These are phyloP conservation scores for Penicillium lividum DNA, from an alignment of 495 filamentous ascomycete species.

Conservation along the genomic window DNA sequence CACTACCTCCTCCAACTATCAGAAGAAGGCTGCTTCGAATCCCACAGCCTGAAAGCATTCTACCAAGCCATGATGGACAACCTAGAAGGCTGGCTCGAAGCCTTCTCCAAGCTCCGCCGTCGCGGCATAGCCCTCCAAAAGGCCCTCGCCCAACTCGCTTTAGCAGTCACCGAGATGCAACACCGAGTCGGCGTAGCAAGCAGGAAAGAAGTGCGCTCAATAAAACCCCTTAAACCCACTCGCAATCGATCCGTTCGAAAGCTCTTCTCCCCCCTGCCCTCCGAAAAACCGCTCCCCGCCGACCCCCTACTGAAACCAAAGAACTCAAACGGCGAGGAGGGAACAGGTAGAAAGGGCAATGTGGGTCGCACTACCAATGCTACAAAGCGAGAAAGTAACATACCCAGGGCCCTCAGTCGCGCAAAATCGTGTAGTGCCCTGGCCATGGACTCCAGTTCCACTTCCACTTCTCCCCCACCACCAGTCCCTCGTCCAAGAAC, in stretches of 20 bases:
- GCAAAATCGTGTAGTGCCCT: conserved; percentile 32
- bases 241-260: conserved; percentile 26
- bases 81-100: conserved; percentile 79
- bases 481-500: conserved; percentile 23
- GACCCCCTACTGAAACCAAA: conserved; percentile 29
- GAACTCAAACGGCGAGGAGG: conserved; percentile 7
- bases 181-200: conserved; percentile 72
- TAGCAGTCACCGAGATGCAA: conserved; percentile 76
- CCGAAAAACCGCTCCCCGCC: conserved; percentile 37
- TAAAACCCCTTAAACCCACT: conserved; percentile 12
- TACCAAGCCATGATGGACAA: conserved; percentile 82
- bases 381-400: conserved; percentile 10
- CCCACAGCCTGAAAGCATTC: conserved; percentile 57
- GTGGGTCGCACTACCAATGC: conserved; percentile 5
- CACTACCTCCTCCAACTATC: conserved; percentile 68
- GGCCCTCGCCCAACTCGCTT: conserved; percentile 61
- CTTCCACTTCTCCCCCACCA: conserved; percentile 9
- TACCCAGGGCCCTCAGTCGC: conserved; percentile 16
- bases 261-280: conserved; percentile 19
- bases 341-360: conserved; percentile 22
- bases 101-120: conserved; percentile 64
- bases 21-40: conserved; percentile 51
- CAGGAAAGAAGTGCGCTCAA: conserved; percentile 49
- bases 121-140: conserved; percentile 62
- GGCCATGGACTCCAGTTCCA: conserved; percentile 13